Evolutionary conservation across 2,329 filamentous ascomycete species (phyloP).

Genomic region (Ophiocordyceps sinensis): DNA sequence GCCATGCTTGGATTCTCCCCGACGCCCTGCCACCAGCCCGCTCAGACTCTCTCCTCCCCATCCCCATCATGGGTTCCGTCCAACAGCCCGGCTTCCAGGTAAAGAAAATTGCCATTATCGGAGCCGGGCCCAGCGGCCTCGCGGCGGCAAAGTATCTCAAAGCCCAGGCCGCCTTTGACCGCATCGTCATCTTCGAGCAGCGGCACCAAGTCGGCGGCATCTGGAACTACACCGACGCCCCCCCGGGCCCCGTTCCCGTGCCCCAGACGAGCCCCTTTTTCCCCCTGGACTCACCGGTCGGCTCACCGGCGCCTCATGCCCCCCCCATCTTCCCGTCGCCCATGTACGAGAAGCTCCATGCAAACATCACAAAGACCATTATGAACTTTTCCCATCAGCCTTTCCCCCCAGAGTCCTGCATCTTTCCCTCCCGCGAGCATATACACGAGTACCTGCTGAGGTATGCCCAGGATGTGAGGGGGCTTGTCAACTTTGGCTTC

Average conservation of each 20-base stretch:
- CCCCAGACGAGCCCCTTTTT: constrained; percentile 56
- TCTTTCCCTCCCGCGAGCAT: constrained; percentile 60
- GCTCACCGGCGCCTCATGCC: constrained; percentile 16
- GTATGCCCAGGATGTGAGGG: constrained; percentile 54
- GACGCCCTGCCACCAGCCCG: too few species aligned
- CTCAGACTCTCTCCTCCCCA: too few species aligned
- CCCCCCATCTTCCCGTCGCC: constrained; percentile 61
- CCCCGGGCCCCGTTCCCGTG: constrained; percentile 33
- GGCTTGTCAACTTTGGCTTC: constrained; percentile 54
- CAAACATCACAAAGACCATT: constrained; percentile 69
- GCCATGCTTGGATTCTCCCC: too few species aligned
- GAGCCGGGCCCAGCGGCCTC: constrained; percentile 68
- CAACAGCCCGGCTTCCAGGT: constrained; percentile 28
- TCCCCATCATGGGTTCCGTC: background rate
- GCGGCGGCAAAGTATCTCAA: constrained; percentile 67
- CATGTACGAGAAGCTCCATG: constrained; percentile 69
- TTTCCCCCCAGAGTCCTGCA: constrained; percentile 48
- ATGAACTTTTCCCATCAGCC: constrained; percentile 66
- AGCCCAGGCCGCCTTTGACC: constrained; percentile 51
- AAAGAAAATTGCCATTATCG: constrained; percentile 59
- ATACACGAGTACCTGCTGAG: constrained; percentile 61
- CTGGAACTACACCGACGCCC: constrained; percentile 61
- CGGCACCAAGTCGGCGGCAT: constrained; percentile 63
- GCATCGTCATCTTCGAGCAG: constrained; percentile 71
- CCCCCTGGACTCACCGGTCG: constrained; percentile 48